Conservation (phyloP, 169 alveolate species). For the Cryptosporidium meleagridis region DNA sequence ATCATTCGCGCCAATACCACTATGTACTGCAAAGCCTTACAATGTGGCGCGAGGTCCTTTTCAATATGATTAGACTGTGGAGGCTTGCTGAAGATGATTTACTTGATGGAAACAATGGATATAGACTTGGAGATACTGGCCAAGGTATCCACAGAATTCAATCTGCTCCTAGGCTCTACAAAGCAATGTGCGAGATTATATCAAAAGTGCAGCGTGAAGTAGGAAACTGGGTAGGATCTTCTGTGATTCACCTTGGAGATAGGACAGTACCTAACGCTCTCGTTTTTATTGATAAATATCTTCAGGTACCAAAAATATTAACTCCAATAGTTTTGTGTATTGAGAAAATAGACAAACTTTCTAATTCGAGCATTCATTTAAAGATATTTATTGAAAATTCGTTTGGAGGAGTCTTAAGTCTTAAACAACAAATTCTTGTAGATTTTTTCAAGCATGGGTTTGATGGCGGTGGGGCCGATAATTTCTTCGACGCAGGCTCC, state of each 20-base stretch:
- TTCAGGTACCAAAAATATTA: conserved; percentile 91
- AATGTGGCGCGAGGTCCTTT: conserved; percentile 91
- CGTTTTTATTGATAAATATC: conserved; percentile 92
- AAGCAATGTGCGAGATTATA: conserved; percentile 85
- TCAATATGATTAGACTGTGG: conserved; percentile 91
- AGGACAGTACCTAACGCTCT: conserved; percentile 93
- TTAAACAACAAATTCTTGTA: conserved; percentile 83
- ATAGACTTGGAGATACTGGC: conserved; percentile 89
- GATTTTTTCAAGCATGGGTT: conserved; percentile 94
- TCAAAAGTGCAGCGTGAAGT: conserved; percentile 84
- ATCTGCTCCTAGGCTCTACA: conserved; percentile 79
- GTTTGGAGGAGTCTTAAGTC: conserved; percentile 85
- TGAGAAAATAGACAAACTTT: conserved; percentile 87
- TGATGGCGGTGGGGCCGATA: conserved; percentile 95
- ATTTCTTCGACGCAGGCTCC: conserved; percentile 94
- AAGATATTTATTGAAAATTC: conserved; percentile 84
- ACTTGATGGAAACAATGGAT: conserved; percentile 86
- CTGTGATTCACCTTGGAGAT: conserved; percentile 92
- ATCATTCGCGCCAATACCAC: conserved; percentile 88
- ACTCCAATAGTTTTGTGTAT: conserved; percentile 90
- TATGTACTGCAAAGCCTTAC: conserved; percentile 91
- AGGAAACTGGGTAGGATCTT: conserved; percentile 93
- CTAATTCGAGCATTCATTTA: conserved; percentile 83
- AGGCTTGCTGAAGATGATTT: conserved; percentile 90
- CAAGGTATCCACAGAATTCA: conserved; percentile 88